phyloP scores from a whole-genome alignment of 257 asterid species.

The Plantago ovata region DNA sequence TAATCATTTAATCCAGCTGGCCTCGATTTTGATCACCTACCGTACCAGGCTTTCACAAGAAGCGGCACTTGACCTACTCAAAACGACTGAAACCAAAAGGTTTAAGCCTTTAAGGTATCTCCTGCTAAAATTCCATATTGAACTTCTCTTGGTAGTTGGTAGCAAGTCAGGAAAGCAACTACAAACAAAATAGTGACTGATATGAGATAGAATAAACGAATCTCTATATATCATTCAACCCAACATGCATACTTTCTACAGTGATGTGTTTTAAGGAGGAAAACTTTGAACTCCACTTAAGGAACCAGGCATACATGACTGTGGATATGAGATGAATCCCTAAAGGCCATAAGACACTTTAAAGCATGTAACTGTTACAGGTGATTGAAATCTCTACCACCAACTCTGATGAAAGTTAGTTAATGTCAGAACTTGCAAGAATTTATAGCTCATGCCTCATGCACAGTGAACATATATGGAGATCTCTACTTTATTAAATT shows the following conservation, averaged over 20 bases:
- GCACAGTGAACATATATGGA: not conserved
- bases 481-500: slow-evolving; percentile 8
- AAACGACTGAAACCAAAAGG: not conserved
- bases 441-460: slow-evolving; percentile 1
- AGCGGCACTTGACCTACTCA: not conserved
- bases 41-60: not conserved
- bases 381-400: not conserved
- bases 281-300: not conserved
- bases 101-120: no score
- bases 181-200: slow-evolving; percentile 6
- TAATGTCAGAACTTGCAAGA: not conserved
- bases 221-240: not conserved
- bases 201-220: slow-evolving; percentile 2
- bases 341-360: not conserved
- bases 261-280: not conserved
- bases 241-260: not conserved
- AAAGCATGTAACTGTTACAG: not conserved
- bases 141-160: slow-evolving; percentile 6
- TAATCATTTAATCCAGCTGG: no score
- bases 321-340: not conserved
- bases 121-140: not conserved
- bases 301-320: not conserved
- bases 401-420: not conserved
- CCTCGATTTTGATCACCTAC: not conserved
- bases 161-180: slow-evolving; percentile 5